These are phyloP conservation scores for Cutaneotrichosporon dermatis DNA, from an alignment of 1,284 basidiomycete genomes.

Conservation along the genomic window DNA sequence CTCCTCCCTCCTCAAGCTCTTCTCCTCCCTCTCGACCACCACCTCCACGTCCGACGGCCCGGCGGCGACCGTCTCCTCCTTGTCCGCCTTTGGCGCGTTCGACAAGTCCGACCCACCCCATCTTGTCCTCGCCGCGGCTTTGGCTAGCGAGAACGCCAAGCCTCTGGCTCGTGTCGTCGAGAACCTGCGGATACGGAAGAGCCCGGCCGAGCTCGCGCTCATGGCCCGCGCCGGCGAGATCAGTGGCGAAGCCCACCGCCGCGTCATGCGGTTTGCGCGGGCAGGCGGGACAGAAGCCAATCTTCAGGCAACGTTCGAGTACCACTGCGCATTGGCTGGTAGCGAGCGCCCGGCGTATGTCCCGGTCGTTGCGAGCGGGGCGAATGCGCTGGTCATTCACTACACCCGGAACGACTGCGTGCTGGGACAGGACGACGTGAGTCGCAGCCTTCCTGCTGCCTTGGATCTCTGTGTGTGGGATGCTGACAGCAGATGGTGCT, in stretches of 20 bases:
- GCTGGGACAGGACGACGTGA: slow-evolving; percentile 61
- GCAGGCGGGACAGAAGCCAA: slow-evolving; percentile 68
- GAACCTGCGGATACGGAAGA: slow-evolving; percentile 49
- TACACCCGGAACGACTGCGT: slow-evolving; percentile 85
- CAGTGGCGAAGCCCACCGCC: slow-evolving; percentile 46
- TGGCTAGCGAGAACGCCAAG: slow-evolving; percentile 35
- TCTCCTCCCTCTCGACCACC: slow-evolving; percentile 19
- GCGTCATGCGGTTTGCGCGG: slow-evolving; percentile 68
- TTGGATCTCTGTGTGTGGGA: no score
- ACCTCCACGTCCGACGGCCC: neutral
- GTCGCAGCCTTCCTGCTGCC: slow-evolving; percentile 8
- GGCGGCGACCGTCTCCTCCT: neutral
- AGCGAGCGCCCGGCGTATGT: slow-evolving; percentile 84
- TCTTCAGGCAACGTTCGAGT: slow-evolving; percentile 83
- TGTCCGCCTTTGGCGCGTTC: slow-evolving; percentile 1
- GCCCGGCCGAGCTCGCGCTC: slow-evolving; percentile 45
- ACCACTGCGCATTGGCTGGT: slow-evolving; percentile 70
- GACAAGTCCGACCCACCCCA: slow-evolving; percentile 41
- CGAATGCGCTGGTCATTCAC: slow-evolving; percentile 83
- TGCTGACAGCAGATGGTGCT: slow-evolving; percentile 57
- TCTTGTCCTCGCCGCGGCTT: slow-evolving; percentile 43
- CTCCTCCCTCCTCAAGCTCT: slow-evolving; percentile 44
- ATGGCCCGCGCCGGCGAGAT: slow-evolving; percentile 52
- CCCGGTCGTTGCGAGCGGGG: slow-evolving; percentile 89
- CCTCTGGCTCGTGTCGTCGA: slow-evolving; percentile 49